Evolutionary conservation across 2,329 filamentous ascomycete genomes (phyloP).

Genomic region (Talaromyces sp.): DNA sequence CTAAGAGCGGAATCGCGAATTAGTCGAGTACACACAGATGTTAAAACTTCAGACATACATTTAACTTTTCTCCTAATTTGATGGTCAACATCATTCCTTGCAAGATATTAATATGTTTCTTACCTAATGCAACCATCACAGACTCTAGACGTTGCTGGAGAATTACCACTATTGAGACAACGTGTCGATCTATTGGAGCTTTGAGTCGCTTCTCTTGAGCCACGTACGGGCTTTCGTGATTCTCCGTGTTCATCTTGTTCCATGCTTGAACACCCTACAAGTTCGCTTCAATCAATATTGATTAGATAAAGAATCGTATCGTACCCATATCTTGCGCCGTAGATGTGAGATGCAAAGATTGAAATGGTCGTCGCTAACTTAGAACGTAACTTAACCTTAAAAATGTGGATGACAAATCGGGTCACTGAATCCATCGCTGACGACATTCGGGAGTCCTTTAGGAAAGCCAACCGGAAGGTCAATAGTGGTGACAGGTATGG

Average conservation of each 20-base stretch:
- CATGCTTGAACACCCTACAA: background rate
- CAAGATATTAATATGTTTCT: background rate
- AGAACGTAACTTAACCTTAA: background rate
- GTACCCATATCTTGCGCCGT: background rate
- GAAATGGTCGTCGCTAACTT: background rate
- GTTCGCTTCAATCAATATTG: background rate
- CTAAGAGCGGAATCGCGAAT: slow-evolving; percentile 22
- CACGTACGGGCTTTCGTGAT: background rate
- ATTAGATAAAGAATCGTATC: background rate
- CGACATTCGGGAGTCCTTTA: background rate
- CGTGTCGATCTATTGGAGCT: background rate
- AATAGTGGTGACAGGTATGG: background rate
- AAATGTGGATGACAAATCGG: background rate
- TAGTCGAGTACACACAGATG: background rate
- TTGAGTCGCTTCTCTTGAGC: background rate
- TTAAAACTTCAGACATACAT: background rate
- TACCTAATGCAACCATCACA: slow-evolving; percentile 24
- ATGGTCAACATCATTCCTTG: background rate
- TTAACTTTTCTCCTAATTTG: slow-evolving; percentile 9
- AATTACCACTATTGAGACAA: background rate
- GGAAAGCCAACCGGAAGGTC: background rate
- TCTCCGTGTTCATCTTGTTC: background rate
- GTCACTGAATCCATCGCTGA: background rate
- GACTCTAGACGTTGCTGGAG: slow-evolving; percentile 10
- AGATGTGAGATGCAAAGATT: background rate